Base-by-base conservation (phyloP, 139 green algal genomes). In the Coelastrella sp. region DNA sequence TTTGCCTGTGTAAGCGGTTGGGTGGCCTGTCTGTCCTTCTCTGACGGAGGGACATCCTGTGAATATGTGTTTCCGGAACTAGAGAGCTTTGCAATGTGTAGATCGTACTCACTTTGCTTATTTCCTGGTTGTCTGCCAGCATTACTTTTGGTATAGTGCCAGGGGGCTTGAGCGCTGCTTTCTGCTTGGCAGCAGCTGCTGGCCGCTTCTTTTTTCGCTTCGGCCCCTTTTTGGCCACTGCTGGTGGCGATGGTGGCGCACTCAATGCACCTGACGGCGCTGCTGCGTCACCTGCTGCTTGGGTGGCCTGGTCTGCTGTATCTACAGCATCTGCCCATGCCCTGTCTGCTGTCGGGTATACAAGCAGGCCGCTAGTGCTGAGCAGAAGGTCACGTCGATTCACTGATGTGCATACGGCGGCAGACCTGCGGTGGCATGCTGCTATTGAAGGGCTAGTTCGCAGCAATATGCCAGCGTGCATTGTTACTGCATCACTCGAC, bases 41-140 rank as follows among this genome's bases (percentile, higher is more conserved):
- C 56, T 32, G 23, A 14, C 6, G 5, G n/a, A n/a, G n/a, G n/a
- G n/a, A n/a, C n/a, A n/a, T n/a, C n/a, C n/a, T n/a, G n/a, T n/a
- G n/a, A n/a, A n/a, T n/a, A n/a, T n/a, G n/a, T n/a, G n/a, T n/a
- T n/a, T n/a, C n/a, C n/a, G n/a, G n/a, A n/a, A n/a, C n/a, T n/a
- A n/a, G n/a, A n/a, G n/a, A n/a, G n/a, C n/a, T n/a, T n/a, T n/a
- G n/a, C n/a, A n/a, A n/a, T n/a, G n/a, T n/a, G n/a, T n/a, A n/a
- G n/a, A n/a, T n/a, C n/a, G n/a, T n/a, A 22, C 58, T 7, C 59
- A 86, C 80, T 64, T 79, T 61, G 82, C 82, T 87, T 65, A 87
- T 65, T 65, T 77, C 64, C 5, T 78, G 82, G 6, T 78, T 20
- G 32, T 87, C 65, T 66, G 82, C 54, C 1, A 87, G 82, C 23